These are phyloP conservation scores for Aureobasidium sp. DNA, from an alignment of 2,329 filamentous ascomycete genomes.

Conservation along the genomic window DNA sequence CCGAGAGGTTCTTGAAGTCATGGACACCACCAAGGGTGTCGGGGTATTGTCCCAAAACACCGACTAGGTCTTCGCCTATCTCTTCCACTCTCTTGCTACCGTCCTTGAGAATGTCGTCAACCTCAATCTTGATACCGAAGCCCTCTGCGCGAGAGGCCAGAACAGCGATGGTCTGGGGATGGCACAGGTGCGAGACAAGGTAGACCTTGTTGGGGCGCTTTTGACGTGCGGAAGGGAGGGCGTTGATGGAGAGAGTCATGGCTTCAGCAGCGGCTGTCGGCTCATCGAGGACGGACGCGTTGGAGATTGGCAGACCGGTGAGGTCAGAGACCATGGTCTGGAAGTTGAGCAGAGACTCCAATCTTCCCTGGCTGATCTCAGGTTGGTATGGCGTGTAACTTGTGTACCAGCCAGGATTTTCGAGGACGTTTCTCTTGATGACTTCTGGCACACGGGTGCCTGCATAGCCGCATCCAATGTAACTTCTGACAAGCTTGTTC, in stretches of 20 bases:
- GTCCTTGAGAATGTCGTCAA: slow-evolving; percentile 61
- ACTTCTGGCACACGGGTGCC: slow-evolving; percentile 78
- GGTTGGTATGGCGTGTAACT: slow-evolving; percentile 97
- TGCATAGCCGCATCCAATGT: slow-evolving; percentile 84
- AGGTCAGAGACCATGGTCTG: slow-evolving; percentile 88
- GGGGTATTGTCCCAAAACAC: slow-evolving; percentile 90
- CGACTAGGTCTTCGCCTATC: slow-evolving; percentile 72
- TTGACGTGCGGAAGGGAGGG: slow-evolving; percentile 59
- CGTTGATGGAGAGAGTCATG: slow-evolving; percentile 84
- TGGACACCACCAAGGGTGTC: slow-evolving; percentile 75
- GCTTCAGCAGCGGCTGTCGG: slow-evolving; percentile 88
- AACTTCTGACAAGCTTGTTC: slow-evolving; percentile 56
- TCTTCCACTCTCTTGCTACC: slow-evolving; percentile 58
- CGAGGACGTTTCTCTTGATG: slow-evolving; percentile 84
- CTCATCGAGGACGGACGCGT: slow-evolving; percentile 86
- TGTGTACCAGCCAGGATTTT: slow-evolving; percentile 94
- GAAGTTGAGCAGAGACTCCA: slow-evolving; percentile 90
- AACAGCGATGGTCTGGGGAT: slow-evolving; percentile 78
- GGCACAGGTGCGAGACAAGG: slow-evolving; percentile 71
- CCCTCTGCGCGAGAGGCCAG: slow-evolving; percentile 78
- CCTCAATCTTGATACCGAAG: slow-evolving; percentile 74
- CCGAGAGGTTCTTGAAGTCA: slow-evolving; percentile 65
- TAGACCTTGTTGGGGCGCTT: slow-evolving; percentile 71
- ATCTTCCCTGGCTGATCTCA: slow-evolving; percentile 88
- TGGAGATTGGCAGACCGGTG: slow-evolving; percentile 77